Conservation (phyloP, 225 moss, liverwort and hornwort species). For the Polytrichum commune region DNA sequence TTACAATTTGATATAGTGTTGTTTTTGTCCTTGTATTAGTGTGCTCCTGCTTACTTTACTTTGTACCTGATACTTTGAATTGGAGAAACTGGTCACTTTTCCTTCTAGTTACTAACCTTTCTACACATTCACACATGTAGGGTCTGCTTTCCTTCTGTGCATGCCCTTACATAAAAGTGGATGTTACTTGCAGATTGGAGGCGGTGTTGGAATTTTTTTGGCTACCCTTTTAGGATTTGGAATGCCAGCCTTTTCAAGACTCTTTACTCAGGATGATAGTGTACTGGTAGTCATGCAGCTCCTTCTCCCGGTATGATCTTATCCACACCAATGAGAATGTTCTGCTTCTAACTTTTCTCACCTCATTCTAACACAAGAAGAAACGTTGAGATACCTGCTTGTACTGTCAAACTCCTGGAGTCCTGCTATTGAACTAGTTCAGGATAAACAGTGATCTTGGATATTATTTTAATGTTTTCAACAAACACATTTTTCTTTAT, state of each 20-base stretch:
- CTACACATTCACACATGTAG: too few relatives aligned
- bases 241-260: constrained; percentile 35
- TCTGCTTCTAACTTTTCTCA: too few relatives aligned
- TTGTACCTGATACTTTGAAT: not conserved
- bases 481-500: too few relatives aligned
- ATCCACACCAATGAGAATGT: not conserved
- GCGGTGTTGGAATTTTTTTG: constrained; percentile 29
- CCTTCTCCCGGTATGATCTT: constrained; percentile 33
- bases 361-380: not conserved
- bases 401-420: too few relatives aligned
- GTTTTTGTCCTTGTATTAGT: not conserved
- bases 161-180: too few relatives aligned
- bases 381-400: too few relatives aligned
- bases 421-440: too few relatives aligned
- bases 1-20: not conserved
- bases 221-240: constrained; percentile 35
- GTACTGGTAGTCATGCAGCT: constrained; percentile 35
- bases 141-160: too few relatives aligned
- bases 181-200: constrained; percentile 35
- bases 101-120: not conserved
- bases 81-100: not conserved
- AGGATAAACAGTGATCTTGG: too few relatives aligned
- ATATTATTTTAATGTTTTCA: too few relatives aligned
- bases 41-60: not conserved
- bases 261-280: constrained; percentile 38